phyloP scores from a whole-genome alignment of 768 basidiomycete species.

The Daedaleopsis sinensis region DNA sequence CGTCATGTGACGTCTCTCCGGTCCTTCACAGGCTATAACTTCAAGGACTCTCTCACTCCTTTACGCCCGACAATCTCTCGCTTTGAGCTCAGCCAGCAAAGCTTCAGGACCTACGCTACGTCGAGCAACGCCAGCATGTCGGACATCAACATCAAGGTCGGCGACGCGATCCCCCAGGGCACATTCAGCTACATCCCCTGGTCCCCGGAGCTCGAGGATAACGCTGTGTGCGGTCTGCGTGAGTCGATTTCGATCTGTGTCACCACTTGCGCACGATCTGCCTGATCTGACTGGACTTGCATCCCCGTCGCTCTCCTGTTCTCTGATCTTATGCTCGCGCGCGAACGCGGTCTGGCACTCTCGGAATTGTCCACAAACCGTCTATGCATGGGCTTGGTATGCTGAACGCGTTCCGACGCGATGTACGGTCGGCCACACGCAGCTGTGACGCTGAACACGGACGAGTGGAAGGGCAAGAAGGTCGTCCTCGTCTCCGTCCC shows the following conservation, averaged over 20 bases:
- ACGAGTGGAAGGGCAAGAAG: slow-evolving; percentile 80
- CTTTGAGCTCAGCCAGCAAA: not conserved
- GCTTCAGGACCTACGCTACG: not conserved
- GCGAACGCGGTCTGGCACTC: no score
- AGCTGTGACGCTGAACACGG: slow-evolving; percentile 59
- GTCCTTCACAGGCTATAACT: slow-evolving; percentile 1
- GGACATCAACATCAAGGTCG: slow-evolving; percentile 48
- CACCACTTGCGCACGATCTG: not conserved
- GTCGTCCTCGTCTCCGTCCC: slow-evolving; percentile 80
- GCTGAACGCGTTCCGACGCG: no score
- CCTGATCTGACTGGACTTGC: not conserved
- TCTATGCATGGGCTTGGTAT: no score
- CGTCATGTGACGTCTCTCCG: slow-evolving; percentile 9
- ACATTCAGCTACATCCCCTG: slow-evolving; percentile 61
- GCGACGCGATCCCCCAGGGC: slow-evolving; percentile 51
- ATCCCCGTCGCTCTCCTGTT: not conserved
- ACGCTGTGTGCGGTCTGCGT: slow-evolving; percentile 68
- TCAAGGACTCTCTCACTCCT: not conserved
- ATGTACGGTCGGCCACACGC: no score
- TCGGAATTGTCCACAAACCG: not conserved
- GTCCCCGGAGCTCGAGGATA: slow-evolving; percentile 61
- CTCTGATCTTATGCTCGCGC: not conserved
- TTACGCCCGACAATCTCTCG: not conserved
- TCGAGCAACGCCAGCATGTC: slow-evolving; percentile 4
- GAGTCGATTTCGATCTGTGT: slow-evolving; percentile 36